Evolutionary conservation across 352 stramenopile species (phyloP), one percentile per base, ranked within the genome.

Genomic region (Thraustochytrium sp.): DNA sequence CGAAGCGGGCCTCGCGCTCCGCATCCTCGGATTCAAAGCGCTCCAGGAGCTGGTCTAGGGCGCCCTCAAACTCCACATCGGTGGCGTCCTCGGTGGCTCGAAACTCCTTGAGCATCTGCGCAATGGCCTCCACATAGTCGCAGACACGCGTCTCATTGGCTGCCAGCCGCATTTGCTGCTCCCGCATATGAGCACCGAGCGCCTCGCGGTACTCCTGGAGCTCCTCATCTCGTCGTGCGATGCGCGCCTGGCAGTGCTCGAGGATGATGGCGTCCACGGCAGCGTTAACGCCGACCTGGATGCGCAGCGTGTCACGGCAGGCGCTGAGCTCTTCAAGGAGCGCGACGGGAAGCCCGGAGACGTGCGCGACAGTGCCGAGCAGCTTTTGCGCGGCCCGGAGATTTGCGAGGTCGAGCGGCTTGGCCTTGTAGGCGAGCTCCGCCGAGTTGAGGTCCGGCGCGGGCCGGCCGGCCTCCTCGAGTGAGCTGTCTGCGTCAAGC

Each of bases 21-120:
- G 63, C 85, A 46, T 88, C 53, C 8, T 62, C 76, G 18, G 86
- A 54, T 23, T 86, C 59, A 42, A 88, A 87, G 34, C 85, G 44
- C 38, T 90, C 87, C 34, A 84, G 61, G 5, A 85, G 37, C 8
- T 90, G 65, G 48, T 87, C 89, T 37, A 90, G 82, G 3, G 93
- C 87, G 48, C 95, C 89, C 56, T 93, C 82, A n/a, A 87, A 88
- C 31, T 93, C 87, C 74, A 94, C 91, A 38, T 95, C 90, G 18
- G 87, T 89, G 18, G 93, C 87, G 0, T 76, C 36, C 40, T 93
- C 88, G 8, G 88, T 89, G 13, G 90, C 85, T 4, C 86, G 77
- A 51, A 88, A 91, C 53, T 89, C 80, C 75, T 94, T 90, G 49
- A 95, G 82, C 31, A 89, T 89, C 34, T 86, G 65, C 5, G 85